Evolutionary conservation across 2,329 filamentous ascomycete species (phyloP).

Genomic region (Shiraia sp.): DNA sequence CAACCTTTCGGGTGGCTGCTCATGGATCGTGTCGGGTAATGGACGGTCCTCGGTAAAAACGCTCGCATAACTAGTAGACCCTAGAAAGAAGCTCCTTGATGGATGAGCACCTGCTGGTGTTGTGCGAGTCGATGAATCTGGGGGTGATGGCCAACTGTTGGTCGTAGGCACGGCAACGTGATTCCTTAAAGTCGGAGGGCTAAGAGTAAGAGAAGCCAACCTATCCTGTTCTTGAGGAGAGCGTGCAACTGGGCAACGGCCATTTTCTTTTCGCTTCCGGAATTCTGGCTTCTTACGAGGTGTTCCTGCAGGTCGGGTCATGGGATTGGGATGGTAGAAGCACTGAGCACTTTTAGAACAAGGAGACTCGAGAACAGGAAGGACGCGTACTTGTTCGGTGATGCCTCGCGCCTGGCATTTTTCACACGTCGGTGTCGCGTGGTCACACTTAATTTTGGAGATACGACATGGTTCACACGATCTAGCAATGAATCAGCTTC

Average conservation of each 20-base stretch:
- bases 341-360: conserved; percentile 27
- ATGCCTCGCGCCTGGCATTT: conserved; percentile 41
- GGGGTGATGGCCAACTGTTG: conserved; percentile 36
- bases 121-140: conserved; percentile 27
- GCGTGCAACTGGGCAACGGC: conserved; percentile 13
- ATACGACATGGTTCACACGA: conserved; percentile 44
- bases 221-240: conserved; percentile 20
- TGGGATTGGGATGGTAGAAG: conserved; percentile 43
- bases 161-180: conserved; percentile 17
- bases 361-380: neutral
- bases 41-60: conserved; percentile 38
- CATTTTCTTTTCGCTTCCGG: conserved; percentile 29
- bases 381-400: conserved; percentile 28
- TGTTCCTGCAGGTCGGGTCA: conserved; percentile 42
- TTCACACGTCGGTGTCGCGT: conserved; percentile 38
- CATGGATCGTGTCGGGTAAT: conserved; percentile 34
- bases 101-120: conserved; percentile 26
- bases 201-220: conserved; percentile 27
- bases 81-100: conserved; percentile 36
- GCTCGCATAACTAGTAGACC: conserved; percentile 43
- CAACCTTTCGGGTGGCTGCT: conserved; percentile 31
- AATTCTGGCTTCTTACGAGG: conserved; percentile 41
- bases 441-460: conserved; percentile 43
- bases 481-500: conserved; percentile 24
- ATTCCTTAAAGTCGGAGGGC: conserved; percentile 33